Evolutionary conservation across 2,329 filamentous ascomycete genomes (phyloP).

Genomic region (Botrytis porri): DNA sequence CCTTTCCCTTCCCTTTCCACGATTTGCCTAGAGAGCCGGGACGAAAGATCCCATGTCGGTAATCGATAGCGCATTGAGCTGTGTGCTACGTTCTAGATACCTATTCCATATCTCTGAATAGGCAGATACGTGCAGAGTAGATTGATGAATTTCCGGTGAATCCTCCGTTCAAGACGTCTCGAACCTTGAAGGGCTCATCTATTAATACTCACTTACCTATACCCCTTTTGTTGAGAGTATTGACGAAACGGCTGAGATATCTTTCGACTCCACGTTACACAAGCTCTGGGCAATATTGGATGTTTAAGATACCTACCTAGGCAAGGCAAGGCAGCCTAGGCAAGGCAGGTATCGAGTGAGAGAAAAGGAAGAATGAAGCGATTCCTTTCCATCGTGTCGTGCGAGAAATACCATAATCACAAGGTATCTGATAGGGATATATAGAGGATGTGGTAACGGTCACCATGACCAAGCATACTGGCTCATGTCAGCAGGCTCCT

Average conservation of each 20-base stretch:
- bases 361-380: neutral
- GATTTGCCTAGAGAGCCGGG: neutral
- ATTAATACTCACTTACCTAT: neutral
- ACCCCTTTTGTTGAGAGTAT: neutral
- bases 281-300: neutral
- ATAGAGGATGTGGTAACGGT: neutral
- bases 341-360: neutral
- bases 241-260: slow-evolving; percentile 1
- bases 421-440: neutral
- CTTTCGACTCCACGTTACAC: neutral
- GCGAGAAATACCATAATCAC: neutral
- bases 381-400: neutral
- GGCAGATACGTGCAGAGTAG: too few species aligned
- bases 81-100: neutral
- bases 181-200: neutral
- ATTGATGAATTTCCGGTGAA: neutral
- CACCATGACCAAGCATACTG: neutral
- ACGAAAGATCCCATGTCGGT: neutral
- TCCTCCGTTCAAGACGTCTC: neutral
- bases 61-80: neutral
- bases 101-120: neutral
- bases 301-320: neutral
- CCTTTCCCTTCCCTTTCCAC: neutral
- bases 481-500: neutral
- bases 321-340: too few species aligned